phyloP scores from a whole-genome alignment of 768 basidiomycete species.

The Leccinum disarticulatum region DNA sequence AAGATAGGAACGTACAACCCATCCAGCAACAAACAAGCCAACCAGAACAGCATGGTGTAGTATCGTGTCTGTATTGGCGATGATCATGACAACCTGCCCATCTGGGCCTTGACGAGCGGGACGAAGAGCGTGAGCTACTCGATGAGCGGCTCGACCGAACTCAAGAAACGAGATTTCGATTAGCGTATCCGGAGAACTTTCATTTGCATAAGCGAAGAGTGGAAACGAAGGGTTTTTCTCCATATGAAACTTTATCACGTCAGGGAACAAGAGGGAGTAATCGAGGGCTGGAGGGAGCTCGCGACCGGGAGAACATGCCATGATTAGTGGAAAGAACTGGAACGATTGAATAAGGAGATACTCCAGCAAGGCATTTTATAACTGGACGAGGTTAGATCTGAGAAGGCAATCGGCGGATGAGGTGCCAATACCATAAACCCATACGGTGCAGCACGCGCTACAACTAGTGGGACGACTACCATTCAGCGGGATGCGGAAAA shows the following conservation, averaged over 20 bases:
- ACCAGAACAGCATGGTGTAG: constrained; percentile 33
- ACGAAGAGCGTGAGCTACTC: constrained; percentile 40
- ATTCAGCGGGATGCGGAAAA: too few relatives aligned
- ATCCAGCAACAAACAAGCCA: constrained; percentile 42
- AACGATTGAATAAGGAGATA: background rate
- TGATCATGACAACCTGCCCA: constrained; percentile 21
- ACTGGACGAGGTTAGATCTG: background rate
- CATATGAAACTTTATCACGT: constrained; percentile 27
- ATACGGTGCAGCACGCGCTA: too few relatives aligned
- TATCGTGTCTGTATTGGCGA: constrained; percentile 33
- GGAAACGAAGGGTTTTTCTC: constrained; percentile 26
- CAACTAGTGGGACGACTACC: too few relatives aligned
- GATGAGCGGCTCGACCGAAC: constrained; percentile 31
- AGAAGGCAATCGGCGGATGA: too few relatives aligned
- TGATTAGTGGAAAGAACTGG: constrained; percentile 1
- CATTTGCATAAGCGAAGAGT: constrained; percentile 15
- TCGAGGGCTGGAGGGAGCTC: constrained; percentile 24
- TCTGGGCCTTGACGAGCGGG: constrained; percentile 30
- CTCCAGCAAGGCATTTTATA: constrained; percentile 16
- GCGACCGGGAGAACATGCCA: background rate
- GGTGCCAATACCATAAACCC: too few relatives aligned
- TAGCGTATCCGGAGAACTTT: constrained; percentile 6
- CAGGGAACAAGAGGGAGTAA: constrained; percentile 23
- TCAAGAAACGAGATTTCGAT: constrained; percentile 27
- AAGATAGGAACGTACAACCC: constrained; percentile 19